phyloP scores from a whole-genome alignment of 106 monocot species.

The Chionographis japonica region DNA sequence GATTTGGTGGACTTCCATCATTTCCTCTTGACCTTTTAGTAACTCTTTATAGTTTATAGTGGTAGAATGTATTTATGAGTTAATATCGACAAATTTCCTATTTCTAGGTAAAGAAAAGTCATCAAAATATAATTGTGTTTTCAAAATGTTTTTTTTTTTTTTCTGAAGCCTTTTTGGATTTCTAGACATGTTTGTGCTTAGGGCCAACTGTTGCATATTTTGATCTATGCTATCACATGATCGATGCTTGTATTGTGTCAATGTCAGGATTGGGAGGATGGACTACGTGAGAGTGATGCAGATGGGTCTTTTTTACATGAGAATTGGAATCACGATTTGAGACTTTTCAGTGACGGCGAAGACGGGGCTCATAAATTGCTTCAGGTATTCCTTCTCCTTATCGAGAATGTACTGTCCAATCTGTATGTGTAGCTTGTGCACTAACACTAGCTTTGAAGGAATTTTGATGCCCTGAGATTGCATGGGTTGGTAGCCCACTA shows the following conservation, averaged over 20 bases:
- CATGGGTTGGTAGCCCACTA: too few relatives aligned
- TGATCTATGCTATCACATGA: too few relatives aligned
- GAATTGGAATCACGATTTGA: slow-evolving; percentile 66
- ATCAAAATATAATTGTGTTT: too few relatives aligned
- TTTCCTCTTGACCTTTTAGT: not conserved
- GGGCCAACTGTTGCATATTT: too few relatives aligned
- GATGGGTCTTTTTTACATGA: slow-evolving; percentile 75
- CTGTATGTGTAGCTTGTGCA: not conserved
- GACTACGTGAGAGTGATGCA: slow-evolving; percentile 66
- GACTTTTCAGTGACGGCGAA: slow-evolving; percentile 66
- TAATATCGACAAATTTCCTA: too few relatives aligned
- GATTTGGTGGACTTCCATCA: not conserved
- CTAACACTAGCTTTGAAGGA: too few relatives aligned
- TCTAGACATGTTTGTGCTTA: too few relatives aligned
- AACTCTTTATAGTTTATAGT: not conserved
- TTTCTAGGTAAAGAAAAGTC: too few relatives aligned
- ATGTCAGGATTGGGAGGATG: slow-evolving; percentile 94
- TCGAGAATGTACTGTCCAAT: not conserved
- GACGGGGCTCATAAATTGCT: slow-evolving; percentile 76
- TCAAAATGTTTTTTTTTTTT: too few relatives aligned
- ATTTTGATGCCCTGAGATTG: too few relatives aligned
- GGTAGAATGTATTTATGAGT: too few relatives aligned
- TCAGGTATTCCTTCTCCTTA: slow-evolving; percentile 38
- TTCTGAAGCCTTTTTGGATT: too few relatives aligned
- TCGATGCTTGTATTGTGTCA: not conserved